Conservation (phyloP, 352 stramenopile genomes). For the Blastocystis sp. region DNA sequence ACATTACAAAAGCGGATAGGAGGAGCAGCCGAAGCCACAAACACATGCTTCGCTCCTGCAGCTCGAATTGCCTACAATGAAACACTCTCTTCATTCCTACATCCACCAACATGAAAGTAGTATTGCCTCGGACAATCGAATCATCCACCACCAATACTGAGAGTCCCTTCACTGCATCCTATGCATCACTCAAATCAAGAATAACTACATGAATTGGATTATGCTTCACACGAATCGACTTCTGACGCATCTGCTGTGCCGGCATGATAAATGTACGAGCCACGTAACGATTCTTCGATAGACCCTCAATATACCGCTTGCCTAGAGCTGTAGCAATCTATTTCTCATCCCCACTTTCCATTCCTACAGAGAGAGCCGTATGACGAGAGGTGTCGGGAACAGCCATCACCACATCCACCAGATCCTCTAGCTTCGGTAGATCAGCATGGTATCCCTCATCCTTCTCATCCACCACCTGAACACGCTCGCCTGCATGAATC, state of each 20-base stretch:
- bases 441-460: conserved; percentile 91
- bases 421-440: conserved; percentile 79
- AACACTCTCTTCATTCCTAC: conserved; percentile 71
- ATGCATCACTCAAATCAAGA: conserved; percentile 65
- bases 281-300: conserved; percentile 96
- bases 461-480: conserved; percentile 89
- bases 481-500: conserved; percentile 74
- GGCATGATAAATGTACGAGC: conserved; percentile 98
- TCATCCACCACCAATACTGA: conserved; percentile 97
- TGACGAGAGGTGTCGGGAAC: conserved; percentile 95
- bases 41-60: conserved; percentile 88
- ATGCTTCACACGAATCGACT: conserved; percentile 93
- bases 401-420: conserved; percentile 94
- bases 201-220: conserved; percentile 85
- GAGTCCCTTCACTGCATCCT: conserved; percentile 79
- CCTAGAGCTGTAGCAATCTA: conserved; percentile 78
- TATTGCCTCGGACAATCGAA: conserved; percentile 95
- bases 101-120: conserved; percentile 91
- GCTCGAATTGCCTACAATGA: conserved; percentile 73
- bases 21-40: conserved; percentile 89
- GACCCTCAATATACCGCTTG: conserved; percentile 89
- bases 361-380: conserved; percentile 69
- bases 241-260: conserved; percentile 85
- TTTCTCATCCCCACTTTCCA: conserved; percentile 65
- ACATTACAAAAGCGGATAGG: conserved; percentile 97